Evolutionary conservation across 1,284 basidiomycete genomes (phyloP), one percentile per base, ranked within the genome.

Genomic region (Tilletia indica): DNA sequence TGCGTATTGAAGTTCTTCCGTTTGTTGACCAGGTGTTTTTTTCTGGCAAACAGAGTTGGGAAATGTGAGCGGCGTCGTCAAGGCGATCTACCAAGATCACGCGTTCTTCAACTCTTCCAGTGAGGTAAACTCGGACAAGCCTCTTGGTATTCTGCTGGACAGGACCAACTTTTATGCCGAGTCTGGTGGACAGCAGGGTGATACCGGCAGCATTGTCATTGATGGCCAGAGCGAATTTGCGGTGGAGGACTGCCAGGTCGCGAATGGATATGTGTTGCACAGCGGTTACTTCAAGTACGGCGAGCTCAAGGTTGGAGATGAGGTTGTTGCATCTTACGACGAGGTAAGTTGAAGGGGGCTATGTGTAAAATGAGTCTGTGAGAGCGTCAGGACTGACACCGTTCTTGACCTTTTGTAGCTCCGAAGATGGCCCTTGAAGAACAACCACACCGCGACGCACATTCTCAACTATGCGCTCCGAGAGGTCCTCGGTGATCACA

Each of bases 381-480:
- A 1, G 25, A 31, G 25, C 25, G 25, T 2, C 25, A 31, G 25
- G 25, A 31, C 25, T 31, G 25, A 31, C 25, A 31, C 25, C 25
- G 25, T 31, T 31, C 25, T 31, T 31, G 25, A 31, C 25, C 25
- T 31, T 31, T 31, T 31, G 31, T 34, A 63, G 74, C 64, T 66
- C 58, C 93, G 96, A 68, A 90, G 97, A 73, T 94, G 92, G 91
- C 95, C 95, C 0, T 87, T 99, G 73, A 90, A 94, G 73, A 98
- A 94, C 86, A 99, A 99, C 84, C 97, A 99, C 87, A 99, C 96
- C 34, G 96, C 92, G 16, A 99, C 97, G 0, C 97, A 99, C 85
- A 96, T 99, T 77, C 92, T 99, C 81, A 99, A 99, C 87, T 99
- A 88, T 85, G 89, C 88, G 70, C 89, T 99, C 4, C 91, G 97